A percentile compares a stretch with the other conserved stretches of the same genome.
These are phyloP conservation scores for Inonotus obliquus DNA, from an alignment of 1,284 basidiomycete genomes.

Conservation along the genomic window DNA sequence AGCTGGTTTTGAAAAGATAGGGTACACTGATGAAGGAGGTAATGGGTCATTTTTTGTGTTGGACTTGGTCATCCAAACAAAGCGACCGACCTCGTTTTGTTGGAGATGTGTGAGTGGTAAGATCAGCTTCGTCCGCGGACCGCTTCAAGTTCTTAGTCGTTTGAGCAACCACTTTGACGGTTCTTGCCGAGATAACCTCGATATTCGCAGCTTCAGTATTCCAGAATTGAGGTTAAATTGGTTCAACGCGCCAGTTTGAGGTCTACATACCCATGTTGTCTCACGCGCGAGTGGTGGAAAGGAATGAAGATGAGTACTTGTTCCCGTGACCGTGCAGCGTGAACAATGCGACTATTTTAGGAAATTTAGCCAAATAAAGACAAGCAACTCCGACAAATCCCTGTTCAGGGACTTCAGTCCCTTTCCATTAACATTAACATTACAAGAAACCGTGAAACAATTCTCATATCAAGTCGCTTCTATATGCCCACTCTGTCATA, in stretches of 20 bases:
- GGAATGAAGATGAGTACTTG: background rate
- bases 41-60: background rate
- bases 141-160: background rate
- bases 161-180: background rate
- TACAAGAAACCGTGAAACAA: no score
- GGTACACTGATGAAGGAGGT: constrained; percentile 2
- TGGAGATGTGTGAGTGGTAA: background rate
- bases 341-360: no score
- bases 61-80: background rate
- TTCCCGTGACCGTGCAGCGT: background rate
- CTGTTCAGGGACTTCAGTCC: no score
- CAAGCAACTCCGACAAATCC: no score
- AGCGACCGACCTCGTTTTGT: background rate
- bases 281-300: background rate
- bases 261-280: no score
- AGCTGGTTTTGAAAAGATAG: constrained; percentile 4
- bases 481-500: background rate
- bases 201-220: background rate
- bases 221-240: no score
- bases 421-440: no score
- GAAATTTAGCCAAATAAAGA: no score
- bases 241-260: no score
- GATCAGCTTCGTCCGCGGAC: background rate
- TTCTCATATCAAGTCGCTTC: background rate
- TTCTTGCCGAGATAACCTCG: background rate